A percentile compares a stretch with the other conserved stretches of the same genome.
phyloP scores from a whole-genome alignment of 2,329 filamentous ascomycete species.

The Arthrobotrys sinensis region DNA sequence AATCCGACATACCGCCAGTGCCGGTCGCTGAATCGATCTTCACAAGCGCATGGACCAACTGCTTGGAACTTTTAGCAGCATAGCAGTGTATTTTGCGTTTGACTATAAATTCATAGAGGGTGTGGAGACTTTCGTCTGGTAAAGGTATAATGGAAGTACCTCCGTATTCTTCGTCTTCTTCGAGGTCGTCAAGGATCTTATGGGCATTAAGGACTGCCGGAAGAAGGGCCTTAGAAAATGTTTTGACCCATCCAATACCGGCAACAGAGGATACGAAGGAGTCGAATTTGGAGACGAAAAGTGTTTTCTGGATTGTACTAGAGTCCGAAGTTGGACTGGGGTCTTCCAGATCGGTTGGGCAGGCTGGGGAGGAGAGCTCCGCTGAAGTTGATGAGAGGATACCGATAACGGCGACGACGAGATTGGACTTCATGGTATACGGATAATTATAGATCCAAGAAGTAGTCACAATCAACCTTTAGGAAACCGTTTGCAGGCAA shows the following conservation, averaged over 20 bases:
- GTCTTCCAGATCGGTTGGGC: slow-evolving; percentile 19
- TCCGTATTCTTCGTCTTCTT: neutral
- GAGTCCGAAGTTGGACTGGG: neutral
- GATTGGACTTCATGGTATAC: slow-evolving; percentile 2
- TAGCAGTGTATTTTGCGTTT: slow-evolving; percentile 36
- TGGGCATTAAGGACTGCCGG: neutral
- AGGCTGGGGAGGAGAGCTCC: neutral
- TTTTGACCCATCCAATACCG: slow-evolving; percentile 18
- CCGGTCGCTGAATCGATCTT: slow-evolving; percentile 7
- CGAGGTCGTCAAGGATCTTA: neutral
- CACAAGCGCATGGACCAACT: slow-evolving; percentile 11
- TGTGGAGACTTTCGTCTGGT: slow-evolving; percentile 17
- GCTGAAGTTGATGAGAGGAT: neutral
- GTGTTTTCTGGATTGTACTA: slow-evolving; percentile 9
- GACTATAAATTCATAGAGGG: slow-evolving; percentile 35
- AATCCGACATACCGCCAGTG: slow-evolving; percentile 35
- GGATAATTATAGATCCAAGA: neutral
- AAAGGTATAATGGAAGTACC: slow-evolving; percentile 28
- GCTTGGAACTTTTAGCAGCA: slow-evolving; percentile 5
- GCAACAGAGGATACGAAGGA: slow-evolving; percentile 21
- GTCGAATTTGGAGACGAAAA: slow-evolving; percentile 9
- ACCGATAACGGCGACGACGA: neutral
- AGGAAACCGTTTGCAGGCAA: too few relatives aligned
- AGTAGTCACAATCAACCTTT: too few relatives aligned
- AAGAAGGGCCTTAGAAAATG: slow-evolving; percentile 11